A percentile compares a stretch with the other conserved stretches of the same genome.
These are phyloP conservation scores for Blastobotrys peoriensis DNA, from an alignment of 805 yeast species.

Conservation along the genomic window DNA sequence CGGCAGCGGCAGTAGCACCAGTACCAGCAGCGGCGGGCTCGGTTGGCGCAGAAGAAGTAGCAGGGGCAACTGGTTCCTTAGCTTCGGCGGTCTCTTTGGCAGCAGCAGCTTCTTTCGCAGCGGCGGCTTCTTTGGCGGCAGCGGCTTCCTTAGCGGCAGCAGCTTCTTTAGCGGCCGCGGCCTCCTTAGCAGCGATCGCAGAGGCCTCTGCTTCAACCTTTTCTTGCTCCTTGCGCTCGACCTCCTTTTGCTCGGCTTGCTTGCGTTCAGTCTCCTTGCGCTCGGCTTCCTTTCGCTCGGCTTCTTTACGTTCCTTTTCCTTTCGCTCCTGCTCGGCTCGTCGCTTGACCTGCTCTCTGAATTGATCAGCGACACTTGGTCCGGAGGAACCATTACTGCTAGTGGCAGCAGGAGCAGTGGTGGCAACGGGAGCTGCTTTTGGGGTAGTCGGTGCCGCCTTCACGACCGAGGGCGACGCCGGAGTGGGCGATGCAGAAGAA, in stretches of 20 bases:
- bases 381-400: neutral
- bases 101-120: constrained; percentile 12
- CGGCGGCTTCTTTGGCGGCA: constrained; percentile 17
- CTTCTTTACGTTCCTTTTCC: constrained; percentile 15
- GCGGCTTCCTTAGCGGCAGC: constrained; percentile 8
- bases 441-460: constrained; percentile 6
- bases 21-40: constrained; percentile 12
- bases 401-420: constrained; percentile 6
- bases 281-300: constrained; percentile 15
- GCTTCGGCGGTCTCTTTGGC: constrained; percentile 7
- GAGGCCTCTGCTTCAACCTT: constrained; percentile 14
- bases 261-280: constrained; percentile 2
- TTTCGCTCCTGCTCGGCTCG: constrained; percentile 11
- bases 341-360: constrained; percentile 15
- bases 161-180: constrained; percentile 13
- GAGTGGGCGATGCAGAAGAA: constrained; percentile 5
- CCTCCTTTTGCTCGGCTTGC: constrained; percentile 7
- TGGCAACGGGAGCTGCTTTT: constrained; percentile 2
- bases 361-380: constrained; percentile 9
- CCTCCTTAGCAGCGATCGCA: constrained; percentile 18
- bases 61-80: no score
- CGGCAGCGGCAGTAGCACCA: constrained; percentile 16
- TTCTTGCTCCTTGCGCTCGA: constrained; percentile 10
- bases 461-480: constrained; percentile 1
- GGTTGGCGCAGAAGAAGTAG: constrained; percentile 3